Evolutionary conservation across 163 green algal genomes (phyloP), one percentile per base, ranked within the genome.

Genomic region (Chlamydomonas reinhardtii): DNA sequence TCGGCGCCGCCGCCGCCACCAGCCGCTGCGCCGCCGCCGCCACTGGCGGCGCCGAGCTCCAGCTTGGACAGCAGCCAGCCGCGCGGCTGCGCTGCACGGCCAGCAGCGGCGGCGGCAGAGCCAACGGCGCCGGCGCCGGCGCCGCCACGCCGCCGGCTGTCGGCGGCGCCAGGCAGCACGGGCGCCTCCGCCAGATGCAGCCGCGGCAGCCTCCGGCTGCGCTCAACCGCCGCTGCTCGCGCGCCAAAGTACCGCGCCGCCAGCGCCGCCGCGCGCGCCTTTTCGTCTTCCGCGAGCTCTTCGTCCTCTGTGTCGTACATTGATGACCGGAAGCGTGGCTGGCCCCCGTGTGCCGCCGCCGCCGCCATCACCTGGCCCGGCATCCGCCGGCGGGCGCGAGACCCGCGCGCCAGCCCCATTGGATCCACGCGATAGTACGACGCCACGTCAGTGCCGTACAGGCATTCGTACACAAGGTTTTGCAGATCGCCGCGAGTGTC

Each of bases 401-500:
- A 43, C 24, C 73, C 73, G 29, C 66, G 66, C 9, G 89, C 77
- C 14, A 92, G 71, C 1, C 89, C 85, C 52, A 93, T 39, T 4
- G 91, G 91, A 56, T 94, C 91, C n/a, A 71, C 15, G 8, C 89
- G 54, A 65, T 73, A 32, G 87, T 91, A 94, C 25, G 80, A 70
- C 37, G 89, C 72, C 2, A 92, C 85, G 27, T 84, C 73, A 0
- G 77, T 84, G 25, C 77, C 89, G 59, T 94, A 91, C 68, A 92
- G 68, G 52, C 69, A 85, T 43, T 91, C 78, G 74, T 91, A 94
- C 70, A 89, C 85, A 12, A 88, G 48, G 83, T 92, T 92, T 22
- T 90, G 76, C 32, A 88, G 20, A 74, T 94, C 91, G 2, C 91
- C 91, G 2, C 52, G 75, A 4, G 85, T 94, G 73, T 94, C 91